These are phyloP conservation scores for Pythium pyrilobum DNA, from an alignment of 352 stramenopile genomes.

Conservation along the genomic window DNA sequence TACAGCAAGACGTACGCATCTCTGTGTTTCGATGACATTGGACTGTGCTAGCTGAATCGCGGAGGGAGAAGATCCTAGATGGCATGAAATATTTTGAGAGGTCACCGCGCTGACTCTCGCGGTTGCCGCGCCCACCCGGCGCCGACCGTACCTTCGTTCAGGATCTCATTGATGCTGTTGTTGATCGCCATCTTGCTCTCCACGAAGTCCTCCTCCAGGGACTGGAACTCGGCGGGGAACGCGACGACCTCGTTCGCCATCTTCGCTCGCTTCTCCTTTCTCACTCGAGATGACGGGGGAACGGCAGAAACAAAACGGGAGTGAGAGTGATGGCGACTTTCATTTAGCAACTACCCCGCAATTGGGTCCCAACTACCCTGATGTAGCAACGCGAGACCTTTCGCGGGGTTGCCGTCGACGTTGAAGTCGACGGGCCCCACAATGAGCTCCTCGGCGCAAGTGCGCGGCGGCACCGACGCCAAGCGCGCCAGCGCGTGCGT, in stretches of 20 bases:
- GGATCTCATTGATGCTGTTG: conserved; percentile 64
- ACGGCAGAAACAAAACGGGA: too few species aligned
- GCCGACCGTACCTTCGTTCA: conserved; percentile 32
- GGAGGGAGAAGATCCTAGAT: conserved; percentile 23
- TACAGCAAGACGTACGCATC: conserved; percentile 36
- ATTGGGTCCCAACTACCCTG: background rate
- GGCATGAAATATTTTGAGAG: background rate
- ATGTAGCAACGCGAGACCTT: background rate
- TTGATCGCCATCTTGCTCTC: conserved; percentile 82
- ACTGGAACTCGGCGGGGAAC: conserved; percentile 54
- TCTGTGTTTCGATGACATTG: conserved; percentile 63
- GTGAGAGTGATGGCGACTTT: background rate
- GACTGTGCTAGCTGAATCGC: conserved; percentile 55
- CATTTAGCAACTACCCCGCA: background rate
- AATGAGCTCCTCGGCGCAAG: background rate
- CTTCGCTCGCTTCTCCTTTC: conserved; percentile 3
- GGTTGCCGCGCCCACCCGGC: background rate
- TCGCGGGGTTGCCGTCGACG: background rate
- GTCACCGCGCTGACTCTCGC: too few species aligned
- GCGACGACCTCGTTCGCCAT: conserved; percentile 24
- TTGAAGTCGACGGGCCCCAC: background rate
- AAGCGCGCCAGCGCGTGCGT: background rate
- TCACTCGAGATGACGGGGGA: too few species aligned
- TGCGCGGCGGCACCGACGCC: background rate
- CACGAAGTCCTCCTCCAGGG: conserved; percentile 75